These are phyloP conservation scores for Leonotis leonurus DNA, from an alignment of 257 asterid species.

Conservation along the genomic window DNA sequence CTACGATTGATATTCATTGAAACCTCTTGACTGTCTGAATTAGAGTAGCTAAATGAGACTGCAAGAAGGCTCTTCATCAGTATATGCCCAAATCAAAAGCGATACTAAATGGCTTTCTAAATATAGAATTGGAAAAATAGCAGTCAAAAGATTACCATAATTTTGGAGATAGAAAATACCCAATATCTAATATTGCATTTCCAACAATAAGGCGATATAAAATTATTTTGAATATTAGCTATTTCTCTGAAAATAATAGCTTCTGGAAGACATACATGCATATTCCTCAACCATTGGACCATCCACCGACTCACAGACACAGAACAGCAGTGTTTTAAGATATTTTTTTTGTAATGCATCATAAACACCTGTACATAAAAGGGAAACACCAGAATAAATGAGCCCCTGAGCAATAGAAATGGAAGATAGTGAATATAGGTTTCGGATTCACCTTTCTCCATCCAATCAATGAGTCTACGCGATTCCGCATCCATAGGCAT, in stretches of 20 bases:
- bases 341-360: constrained; percentile 91
- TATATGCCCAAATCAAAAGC: constrained; percentile 8
- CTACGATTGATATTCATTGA: constrained; percentile 76
- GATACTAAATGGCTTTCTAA: neutral
- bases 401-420: constrained; percentile 12
- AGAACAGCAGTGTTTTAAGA: constrained; percentile 81
- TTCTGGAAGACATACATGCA: constrained; percentile 53
- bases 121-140: constrained; percentile 9
- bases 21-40: constrained; percentile 75
- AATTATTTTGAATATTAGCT: neutral
- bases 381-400: constrained; percentile 10
- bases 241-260: neutral
- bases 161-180: neutral
- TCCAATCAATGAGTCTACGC: constrained; percentile 92
- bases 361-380: constrained; percentile 61
- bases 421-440: constrained; percentile 4
- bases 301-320: constrained; percentile 68
- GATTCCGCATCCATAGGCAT: constrained; percentile 98
- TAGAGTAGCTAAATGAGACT: constrained; percentile 89
- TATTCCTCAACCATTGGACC: constrained; percentile 95
- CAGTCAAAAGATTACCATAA: neutral
- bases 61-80: constrained; percentile 28
- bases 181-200: neutral
- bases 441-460: constrained; percentile 75
- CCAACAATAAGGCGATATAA: neutral